phyloP scores from a whole-genome alignment of 2,329 filamentous ascomycete genomes.

The Pyrenochaeta sp. region DNA sequence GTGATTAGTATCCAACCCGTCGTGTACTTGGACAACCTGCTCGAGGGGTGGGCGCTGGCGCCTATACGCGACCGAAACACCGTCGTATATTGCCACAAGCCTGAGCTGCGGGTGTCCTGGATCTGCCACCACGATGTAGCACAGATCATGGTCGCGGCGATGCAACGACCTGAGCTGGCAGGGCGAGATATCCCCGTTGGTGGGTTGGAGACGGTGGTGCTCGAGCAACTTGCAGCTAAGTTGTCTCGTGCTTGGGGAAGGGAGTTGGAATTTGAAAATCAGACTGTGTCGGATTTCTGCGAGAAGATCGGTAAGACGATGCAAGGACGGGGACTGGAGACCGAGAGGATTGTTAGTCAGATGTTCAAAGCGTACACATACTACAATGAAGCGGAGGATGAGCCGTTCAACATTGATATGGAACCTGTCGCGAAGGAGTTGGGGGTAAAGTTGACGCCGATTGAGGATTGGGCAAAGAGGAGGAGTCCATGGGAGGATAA shows the following conservation, averaged over 20 bases:
- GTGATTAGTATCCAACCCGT: constrained; percentile 50
- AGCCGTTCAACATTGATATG: constrained; percentile 52
- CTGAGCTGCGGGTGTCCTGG: constrained; percentile 48
- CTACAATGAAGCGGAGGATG: constrained; percentile 50
- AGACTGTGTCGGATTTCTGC: constrained; percentile 38
- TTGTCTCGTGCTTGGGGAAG: constrained; percentile 44
- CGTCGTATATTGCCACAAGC: constrained; percentile 52
- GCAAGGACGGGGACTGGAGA: constrained; percentile 46
- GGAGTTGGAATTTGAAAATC: constrained; percentile 41
- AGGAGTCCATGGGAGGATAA: constrained; percentile 28
- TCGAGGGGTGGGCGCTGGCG: constrained; percentile 50
- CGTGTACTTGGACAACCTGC: constrained; percentile 50
- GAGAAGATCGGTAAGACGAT: constrained; percentile 41
- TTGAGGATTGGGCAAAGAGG: constrained; percentile 48
- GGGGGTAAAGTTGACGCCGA: constrained; percentile 39
- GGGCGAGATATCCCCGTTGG: constrained; percentile 47
- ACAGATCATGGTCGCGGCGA: constrained; percentile 48
- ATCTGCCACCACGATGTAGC: constrained; percentile 52
- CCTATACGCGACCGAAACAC: constrained; percentile 45
- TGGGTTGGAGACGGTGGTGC: constrained; percentile 45
- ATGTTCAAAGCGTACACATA: constrained; percentile 54
- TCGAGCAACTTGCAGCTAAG: constrained; percentile 44
- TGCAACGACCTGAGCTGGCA: constrained; percentile 42
- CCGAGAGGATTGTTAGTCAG: constrained; percentile 44
- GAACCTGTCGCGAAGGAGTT: constrained; percentile 41